These are phyloP conservation scores for Pascua sp. DNA, from an alignment of 1,284 basidiomycete species.

Conservation along the genomic window DNA sequence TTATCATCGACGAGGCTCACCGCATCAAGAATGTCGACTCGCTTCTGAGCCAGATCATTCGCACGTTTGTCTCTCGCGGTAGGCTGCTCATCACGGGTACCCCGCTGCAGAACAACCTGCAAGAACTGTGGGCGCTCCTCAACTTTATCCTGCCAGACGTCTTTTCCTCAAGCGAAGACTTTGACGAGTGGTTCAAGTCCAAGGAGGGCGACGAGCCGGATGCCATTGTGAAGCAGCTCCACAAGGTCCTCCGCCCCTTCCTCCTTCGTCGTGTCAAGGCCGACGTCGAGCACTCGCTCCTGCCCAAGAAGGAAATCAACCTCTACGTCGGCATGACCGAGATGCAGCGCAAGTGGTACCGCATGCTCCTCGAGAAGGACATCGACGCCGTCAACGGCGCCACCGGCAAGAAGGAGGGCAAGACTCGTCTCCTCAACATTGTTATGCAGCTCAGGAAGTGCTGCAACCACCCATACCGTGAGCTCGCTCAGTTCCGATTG, in stretches of 20 bases:
- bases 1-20: slow-evolving; percentile 98
- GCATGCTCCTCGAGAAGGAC: slow-evolving; percentile 93
- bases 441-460: slow-evolving; percentile 84
- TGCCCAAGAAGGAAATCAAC: slow-evolving; percentile 99
- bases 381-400: slow-evolving; percentile 98
- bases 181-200: slow-evolving; percentile 75
- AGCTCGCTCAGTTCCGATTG: slow-evolving; percentile 10
- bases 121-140: slow-evolving; percentile 92
- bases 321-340: slow-evolving; percentile 97
- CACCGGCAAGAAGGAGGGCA: slow-evolving; percentile 97
- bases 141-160: slow-evolving; percentile 79
- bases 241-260: slow-evolving; percentile 95
- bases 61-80: slow-evolving; percentile 82
- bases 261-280: slow-evolving; percentile 90
- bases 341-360: slow-evolving; percentile 98
- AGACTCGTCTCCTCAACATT: slow-evolving; percentile 96
- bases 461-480: slow-evolving; percentile 60
- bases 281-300: slow-evolving; percentile 92
- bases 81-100: slow-evolving; percentile 95
- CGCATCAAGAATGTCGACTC: slow-evolving; percentile 99
- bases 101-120: slow-evolving; percentile 94
- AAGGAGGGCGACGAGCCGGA: slow-evolving; percentile 68
- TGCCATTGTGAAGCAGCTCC: slow-evolving; percentile 89
- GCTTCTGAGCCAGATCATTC: slow-evolving; percentile 90
- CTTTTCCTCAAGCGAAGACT: slow-evolving; percentile 68